Conservation (phyloP, 73 alveolate species). For the Paramecium bursaria region DNA sequence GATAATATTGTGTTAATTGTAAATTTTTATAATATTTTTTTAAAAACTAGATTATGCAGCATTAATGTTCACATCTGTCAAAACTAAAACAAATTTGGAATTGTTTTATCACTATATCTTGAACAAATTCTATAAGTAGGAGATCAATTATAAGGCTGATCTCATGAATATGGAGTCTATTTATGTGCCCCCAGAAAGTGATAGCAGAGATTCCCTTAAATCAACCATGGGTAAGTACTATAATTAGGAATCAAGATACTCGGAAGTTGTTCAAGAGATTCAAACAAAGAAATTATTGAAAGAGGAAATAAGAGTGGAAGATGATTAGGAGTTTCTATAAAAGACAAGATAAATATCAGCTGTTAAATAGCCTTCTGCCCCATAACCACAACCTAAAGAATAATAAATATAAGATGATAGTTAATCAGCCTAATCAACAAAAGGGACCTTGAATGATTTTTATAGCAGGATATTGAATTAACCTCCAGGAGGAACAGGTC, state of each 20-base stretch:
- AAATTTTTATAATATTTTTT: not conserved
- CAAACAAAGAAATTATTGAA: not conserved
- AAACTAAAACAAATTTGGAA: conserved; percentile 28
- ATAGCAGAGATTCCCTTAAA: conserved; percentile 34
- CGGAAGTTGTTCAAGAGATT: not conserved
- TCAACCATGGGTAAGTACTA: not conserved
- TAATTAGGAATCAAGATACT: not conserved
- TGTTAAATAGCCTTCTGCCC: not conserved
- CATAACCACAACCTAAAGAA: not conserved
- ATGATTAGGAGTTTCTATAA: conserved; percentile 15
- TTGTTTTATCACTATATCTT: conserved; percentile 56
- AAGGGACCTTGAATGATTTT: not conserved
- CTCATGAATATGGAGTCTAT: conserved; percentile 46
- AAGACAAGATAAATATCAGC: conserved; percentile 7
- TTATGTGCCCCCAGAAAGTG: conserved; percentile 58
- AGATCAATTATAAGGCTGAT: conserved; percentile 5
- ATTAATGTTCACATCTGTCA: conserved; percentile 59
- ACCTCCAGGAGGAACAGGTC: too few relatives aligned
- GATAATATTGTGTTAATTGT: conserved; percentile 67
- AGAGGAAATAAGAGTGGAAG: conserved; percentile 45
- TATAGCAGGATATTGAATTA: not conserved
- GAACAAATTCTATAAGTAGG: conserved; percentile 50
- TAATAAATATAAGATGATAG: not conserved
- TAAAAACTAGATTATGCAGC: conserved; percentile 59
- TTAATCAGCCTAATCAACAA: not conserved